Evolutionary conservation across 495 filamentous ascomycete species (phyloP).

Genomic region (Podospora appendiculata): DNA sequence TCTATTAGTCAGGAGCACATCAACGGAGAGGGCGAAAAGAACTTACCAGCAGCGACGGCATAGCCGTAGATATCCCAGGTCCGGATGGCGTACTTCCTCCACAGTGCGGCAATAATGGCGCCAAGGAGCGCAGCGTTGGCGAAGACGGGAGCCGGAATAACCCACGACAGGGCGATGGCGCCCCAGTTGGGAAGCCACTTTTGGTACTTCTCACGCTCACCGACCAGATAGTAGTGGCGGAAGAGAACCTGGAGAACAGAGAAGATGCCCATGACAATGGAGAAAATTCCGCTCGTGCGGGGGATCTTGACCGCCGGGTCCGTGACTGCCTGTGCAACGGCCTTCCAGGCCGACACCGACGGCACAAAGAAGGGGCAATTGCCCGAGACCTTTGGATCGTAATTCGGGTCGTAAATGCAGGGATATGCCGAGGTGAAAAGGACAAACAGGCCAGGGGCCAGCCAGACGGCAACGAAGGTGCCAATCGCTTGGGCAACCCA

Average conservation of each 20-base stretch:
- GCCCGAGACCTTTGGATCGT: constrained; percentile 5
- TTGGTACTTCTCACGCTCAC: constrained; percentile 40
- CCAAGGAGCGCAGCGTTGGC: constrained; percentile 50
- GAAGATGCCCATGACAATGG: constrained; percentile 46
- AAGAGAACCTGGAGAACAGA: constrained; percentile 44
- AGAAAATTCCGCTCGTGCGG: constrained; percentile 45
- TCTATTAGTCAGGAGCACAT: not conserved
- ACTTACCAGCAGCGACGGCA: constrained; percentile 50
- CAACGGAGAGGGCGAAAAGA: not conserved
- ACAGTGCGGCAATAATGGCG: constrained; percentile 46
- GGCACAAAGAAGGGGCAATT: constrained; percentile 50
- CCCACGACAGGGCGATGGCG: constrained; percentile 55
- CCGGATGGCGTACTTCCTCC: constrained; percentile 48
- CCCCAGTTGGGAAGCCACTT: constrained; percentile 61
- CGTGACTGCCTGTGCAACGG: constrained; percentile 57
- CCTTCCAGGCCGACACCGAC: constrained; percentile 58
- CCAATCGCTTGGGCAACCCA: constrained; percentile 57
- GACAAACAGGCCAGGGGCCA: constrained; percentile 55
- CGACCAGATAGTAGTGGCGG: constrained; percentile 49
- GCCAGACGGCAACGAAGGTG: constrained; percentile 52
- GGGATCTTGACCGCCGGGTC: constrained; percentile 51
- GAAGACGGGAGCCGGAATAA: constrained; percentile 36
- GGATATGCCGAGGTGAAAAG: constrained; percentile 60
- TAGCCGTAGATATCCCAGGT: constrained; percentile 58
- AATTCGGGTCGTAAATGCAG: constrained; percentile 44